Percentiles rank a stretch among this genome's conserved stretches.
phyloP scores from a whole-genome alignment of 495 filamentous ascomycete species.

The Penicillium simplicissimum region DNA sequence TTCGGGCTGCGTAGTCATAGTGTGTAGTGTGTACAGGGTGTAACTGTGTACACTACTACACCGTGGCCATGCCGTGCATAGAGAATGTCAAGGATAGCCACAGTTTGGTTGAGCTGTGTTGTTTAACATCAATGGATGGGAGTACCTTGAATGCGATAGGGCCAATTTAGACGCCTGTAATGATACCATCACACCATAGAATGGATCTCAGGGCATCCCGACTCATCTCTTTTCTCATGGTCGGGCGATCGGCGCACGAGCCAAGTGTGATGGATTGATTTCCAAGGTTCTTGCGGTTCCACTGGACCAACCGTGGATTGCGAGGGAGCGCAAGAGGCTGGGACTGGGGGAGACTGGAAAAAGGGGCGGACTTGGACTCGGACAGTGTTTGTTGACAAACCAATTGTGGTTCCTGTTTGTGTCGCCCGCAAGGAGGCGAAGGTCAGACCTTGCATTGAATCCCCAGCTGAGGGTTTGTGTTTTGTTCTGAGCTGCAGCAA shows the following conservation, averaged over 20 bases:
- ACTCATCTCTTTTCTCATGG: not conserved
- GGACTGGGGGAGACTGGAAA: not conserved
- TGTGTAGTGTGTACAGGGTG: no score
- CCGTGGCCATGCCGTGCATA: no score
- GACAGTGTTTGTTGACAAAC: not conserved
- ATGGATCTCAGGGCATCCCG: not conserved
- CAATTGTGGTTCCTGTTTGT: not conserved
- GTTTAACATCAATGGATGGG: not conserved
- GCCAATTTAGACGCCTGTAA: not conserved
- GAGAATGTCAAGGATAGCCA: no score
- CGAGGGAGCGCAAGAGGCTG: slow-evolving; percentile 5
- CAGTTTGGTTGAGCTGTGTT: no score
- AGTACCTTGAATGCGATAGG: not conserved
- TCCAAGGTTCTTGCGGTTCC: slow-evolving; percentile 3
- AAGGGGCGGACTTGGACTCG: not conserved
- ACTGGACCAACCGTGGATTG: slow-evolving; percentile 8
- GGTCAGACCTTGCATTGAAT: not conserved
- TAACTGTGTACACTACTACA: no score
- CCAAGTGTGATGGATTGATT: slow-evolving; percentile 3
- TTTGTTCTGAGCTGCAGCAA: not conserved
- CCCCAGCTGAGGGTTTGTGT: not conserved
- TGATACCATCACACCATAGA: not conserved
- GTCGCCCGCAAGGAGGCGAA: not conserved
- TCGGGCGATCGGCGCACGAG: slow-evolving; percentile 10
- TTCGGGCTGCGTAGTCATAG: no score